Conservation (phyloP, 192 early-diverging fungal species). For the Rhizoclosmatium globosum region DNA sequence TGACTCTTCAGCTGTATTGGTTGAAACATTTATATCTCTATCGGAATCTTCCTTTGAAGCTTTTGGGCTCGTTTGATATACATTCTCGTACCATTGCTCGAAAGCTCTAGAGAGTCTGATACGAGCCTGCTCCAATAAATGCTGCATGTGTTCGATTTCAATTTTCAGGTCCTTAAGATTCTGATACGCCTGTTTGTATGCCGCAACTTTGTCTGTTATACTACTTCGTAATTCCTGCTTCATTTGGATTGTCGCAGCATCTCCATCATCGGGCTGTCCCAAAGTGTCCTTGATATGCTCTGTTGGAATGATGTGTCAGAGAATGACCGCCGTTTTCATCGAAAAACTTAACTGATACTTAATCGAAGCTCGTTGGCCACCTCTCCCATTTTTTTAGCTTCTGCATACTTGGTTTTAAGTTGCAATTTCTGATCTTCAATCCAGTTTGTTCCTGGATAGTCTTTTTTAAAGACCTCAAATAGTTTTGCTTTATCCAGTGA, state of each 20-base stretch:
- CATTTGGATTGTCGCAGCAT: not conserved
- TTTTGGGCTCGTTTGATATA: conserved; percentile 40
- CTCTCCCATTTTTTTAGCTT: conserved; percentile 63
- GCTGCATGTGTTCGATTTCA: conserved; percentile 73
- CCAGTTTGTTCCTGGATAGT: conserved; percentile 60
- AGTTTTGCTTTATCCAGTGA: conserved; percentile 65
- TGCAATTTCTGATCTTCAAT: conserved; percentile 66
- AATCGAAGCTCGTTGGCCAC: conserved; percentile 50
- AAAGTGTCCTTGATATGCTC: conserved; percentile 44
- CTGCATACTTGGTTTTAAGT: conserved; percentile 60
- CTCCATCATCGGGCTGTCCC: conserved; percentile 24
- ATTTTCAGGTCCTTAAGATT: conserved; percentile 64
- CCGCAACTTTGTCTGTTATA: conserved; percentile 31
- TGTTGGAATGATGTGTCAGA: not conserved
- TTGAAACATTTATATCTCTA: not conserved
- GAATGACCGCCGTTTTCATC: not conserved
- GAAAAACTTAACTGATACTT: conserved; percentile 53
- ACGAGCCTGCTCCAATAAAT: conserved; percentile 66
- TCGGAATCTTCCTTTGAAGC: not conserved
- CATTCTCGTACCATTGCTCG: conserved; percentile 63
- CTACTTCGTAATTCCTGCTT: conserved; percentile 25
- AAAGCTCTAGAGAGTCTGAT: conserved; percentile 64
- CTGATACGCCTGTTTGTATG: conserved; percentile 61
- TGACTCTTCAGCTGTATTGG: not conserved
- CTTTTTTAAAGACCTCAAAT: conserved; percentile 62